Base-by-base conservation (phyloP, 2,329 filamentous ascomycete species). In the Alternaria dauci region DNA sequence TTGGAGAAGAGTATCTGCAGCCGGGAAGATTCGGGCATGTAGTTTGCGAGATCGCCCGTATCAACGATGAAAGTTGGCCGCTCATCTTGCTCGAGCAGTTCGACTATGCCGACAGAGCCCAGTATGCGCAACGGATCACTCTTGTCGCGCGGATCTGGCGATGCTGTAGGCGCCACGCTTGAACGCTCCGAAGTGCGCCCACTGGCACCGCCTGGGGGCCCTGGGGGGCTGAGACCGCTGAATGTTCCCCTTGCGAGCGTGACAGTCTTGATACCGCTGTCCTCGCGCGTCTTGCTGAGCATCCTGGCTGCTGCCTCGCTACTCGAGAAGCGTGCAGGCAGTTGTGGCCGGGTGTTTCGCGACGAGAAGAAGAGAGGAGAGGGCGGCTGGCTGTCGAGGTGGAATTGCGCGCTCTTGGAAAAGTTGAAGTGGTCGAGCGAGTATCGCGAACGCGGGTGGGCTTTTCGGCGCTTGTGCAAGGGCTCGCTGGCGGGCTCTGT, bases 1-100 rank as follows among this genome's bases (percentile, higher is more conserved):
- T 94, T 95, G 30, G 86, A 85, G 73, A 91, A 94, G 0, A 92
- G 68, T 8, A 92, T 83, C 30, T 86, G 83, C 38, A 94, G 76
- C 2, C 82, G 81, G 5, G 58, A 52, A 2, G 63, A 57, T 0
- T 84, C 83, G 1, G 84, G 80, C 23, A 79, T 80, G 47, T 82
- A 83, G 67, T 88, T 89, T n/a, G 79, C 76, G 1, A 82, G 76
- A 69, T 89, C 87, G 8, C 82, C 81, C 52, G 91, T 78, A 70
- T 94, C 91, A 34, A 94, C 82, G 42, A 94, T 85, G 69, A 94
- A 92, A 0, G 90, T 91, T 3, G 91, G 92, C 47, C 92, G 83
- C 51, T 90, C 87, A 73, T 95, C 92, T 66, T 91, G 86, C 71
- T 94, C 91, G 41, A 95, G 78, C 39, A 94, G 80, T 75, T 94